phyloP scores from a whole-genome alignment of 768 basidiomycete genomes.

The Cyathus striatus region DNA sequence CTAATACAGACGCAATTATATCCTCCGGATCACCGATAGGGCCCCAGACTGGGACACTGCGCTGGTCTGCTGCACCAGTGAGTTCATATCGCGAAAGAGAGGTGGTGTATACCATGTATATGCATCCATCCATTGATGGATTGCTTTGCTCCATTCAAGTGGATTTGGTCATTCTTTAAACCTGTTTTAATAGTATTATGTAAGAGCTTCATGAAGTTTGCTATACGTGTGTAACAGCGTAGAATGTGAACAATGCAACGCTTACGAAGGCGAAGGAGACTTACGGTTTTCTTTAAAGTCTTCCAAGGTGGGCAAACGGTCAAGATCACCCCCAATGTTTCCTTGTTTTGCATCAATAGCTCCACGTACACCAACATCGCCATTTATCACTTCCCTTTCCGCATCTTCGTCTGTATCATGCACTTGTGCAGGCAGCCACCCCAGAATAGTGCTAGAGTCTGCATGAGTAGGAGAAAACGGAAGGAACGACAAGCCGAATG shows the following conservation, averaged over 20 bases:
- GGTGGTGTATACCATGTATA: constrained; percentile 46
- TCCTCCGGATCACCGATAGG: constrained; percentile 83
- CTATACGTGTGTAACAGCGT: too few species aligned
- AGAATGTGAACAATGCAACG: too few species aligned
- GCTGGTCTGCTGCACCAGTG: constrained; percentile 45
- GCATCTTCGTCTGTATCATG: constrained; percentile 15
- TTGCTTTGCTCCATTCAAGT: constrained; percentile 60
- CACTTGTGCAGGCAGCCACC: constrained; percentile 66
- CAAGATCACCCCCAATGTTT: constrained; percentile 6
- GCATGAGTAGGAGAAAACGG: constrained; percentile 33
- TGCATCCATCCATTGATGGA: constrained; percentile 84
- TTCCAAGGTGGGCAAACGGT: constrained; percentile 48
- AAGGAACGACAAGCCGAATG: constrained; percentile 66
- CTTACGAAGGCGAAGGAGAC: too few species aligned
- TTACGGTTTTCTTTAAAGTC: constrained; percentile 73
- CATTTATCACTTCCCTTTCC: too few species aligned
- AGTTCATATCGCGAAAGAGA: not conserved
- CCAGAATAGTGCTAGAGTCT: constrained; percentile 52
- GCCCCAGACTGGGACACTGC: constrained; percentile 70
- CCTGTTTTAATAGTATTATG: constrained; percentile 55
- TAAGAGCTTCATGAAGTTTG: constrained; percentile 51
- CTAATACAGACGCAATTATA: constrained; percentile 72
- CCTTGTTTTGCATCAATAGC: constrained; percentile 5
- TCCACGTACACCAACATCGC: too few species aligned
- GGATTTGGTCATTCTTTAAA: constrained; percentile 61